Evolutionary conservation across 495 filamentous ascomycete species (phyloP).

Genomic region (Lindgomyces ingoldianus): DNA sequence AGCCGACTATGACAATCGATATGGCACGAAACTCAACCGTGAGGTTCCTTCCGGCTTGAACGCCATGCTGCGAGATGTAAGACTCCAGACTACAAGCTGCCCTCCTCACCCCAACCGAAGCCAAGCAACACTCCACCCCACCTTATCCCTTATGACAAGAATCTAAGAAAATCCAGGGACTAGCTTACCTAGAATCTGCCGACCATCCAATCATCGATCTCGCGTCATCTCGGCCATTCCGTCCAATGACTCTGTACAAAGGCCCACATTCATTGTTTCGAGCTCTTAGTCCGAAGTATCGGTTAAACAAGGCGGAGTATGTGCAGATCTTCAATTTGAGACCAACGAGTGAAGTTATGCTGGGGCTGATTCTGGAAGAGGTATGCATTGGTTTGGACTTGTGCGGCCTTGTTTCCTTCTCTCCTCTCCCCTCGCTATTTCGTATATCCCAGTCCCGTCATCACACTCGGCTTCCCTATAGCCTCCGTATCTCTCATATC

Average conservation of each 20-base stretch:
- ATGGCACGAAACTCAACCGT: slow-evolving; percentile 15
- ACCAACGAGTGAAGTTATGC: slow-evolving; percentile 6
- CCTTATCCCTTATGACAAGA: neutral
- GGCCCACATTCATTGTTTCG: slow-evolving; percentile 24
- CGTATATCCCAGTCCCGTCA: no score
- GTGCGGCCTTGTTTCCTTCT: slow-evolving; percentile 40
- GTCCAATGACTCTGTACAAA: slow-evolving; percentile 28
- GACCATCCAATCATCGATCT: neutral
- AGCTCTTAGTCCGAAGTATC: slow-evolving; percentile 24
- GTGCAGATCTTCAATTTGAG: slow-evolving; percentile 33
- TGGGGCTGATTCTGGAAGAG: slow-evolving; percentile 33
- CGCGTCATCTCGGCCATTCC: slow-evolving; percentile 1
- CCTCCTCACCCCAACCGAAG: neutral
- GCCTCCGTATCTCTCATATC: slow-evolving; percentile 40
- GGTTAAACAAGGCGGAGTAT: slow-evolving; percentile 31
- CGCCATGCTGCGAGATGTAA: slow-evolving; percentile 24
- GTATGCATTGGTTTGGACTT: no score
- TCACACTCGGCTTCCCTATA: no score
- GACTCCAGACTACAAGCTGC: neutral
- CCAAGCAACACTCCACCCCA: neutral
- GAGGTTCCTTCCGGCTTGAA: slow-evolving; percentile 13
- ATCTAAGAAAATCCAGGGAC: neutral
- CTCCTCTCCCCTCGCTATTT: slow-evolving; percentile 62
- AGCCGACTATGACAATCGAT: slow-evolving; percentile 27
- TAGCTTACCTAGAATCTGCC: slow-evolving; percentile 17